phyloP scores from a whole-genome alignment of 108 stramenopile species.

The Hondaea fermentalgiana region DNA sequence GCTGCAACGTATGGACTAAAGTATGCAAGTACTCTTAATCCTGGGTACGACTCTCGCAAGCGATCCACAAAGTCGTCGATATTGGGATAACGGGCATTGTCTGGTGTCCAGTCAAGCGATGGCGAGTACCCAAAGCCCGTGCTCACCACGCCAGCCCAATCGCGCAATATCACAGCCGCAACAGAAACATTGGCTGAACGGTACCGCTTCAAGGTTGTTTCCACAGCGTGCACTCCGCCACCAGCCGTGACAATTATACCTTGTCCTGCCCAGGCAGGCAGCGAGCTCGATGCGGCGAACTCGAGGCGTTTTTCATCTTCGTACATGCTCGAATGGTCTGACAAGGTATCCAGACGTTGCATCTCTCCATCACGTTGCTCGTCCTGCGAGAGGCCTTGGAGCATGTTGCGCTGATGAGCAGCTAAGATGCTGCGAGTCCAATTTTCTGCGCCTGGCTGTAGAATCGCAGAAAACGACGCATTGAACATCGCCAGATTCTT shows the following conservation, averaged over 20 bases:
- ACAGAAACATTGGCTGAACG: background rate
- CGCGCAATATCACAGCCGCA: background rate
- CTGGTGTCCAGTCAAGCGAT: background rate
- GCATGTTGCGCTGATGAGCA: too few species aligned
- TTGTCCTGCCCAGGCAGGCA: background rate
- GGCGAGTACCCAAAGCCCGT: background rate
- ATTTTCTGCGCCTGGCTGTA: too few species aligned
- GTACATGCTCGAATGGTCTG: too few species aligned
- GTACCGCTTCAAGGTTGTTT: background rate
- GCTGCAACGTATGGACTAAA: background rate
- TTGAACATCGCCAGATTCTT: too few species aligned
- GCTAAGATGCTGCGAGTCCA: too few species aligned
- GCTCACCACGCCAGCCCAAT: background rate
- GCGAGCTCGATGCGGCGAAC: background rate
- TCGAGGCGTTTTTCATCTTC: too few species aligned
- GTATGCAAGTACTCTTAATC: background rate
- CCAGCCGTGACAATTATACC: background rate
- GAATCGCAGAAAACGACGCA: too few species aligned
- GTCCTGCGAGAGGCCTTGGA: too few species aligned
- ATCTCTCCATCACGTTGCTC: too few species aligned
- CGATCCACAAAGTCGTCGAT: background rate
- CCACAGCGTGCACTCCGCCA: background rate
- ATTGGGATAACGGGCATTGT: background rate
- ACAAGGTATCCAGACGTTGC: too few species aligned
- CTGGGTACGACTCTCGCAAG: background rate